A percentile compares a stretch with the other conserved stretches of the same genome.
phyloP scores from a whole-genome alignment of 1,284 basidiomycete genomes.

The Apiotrichum gamsii region DNA sequence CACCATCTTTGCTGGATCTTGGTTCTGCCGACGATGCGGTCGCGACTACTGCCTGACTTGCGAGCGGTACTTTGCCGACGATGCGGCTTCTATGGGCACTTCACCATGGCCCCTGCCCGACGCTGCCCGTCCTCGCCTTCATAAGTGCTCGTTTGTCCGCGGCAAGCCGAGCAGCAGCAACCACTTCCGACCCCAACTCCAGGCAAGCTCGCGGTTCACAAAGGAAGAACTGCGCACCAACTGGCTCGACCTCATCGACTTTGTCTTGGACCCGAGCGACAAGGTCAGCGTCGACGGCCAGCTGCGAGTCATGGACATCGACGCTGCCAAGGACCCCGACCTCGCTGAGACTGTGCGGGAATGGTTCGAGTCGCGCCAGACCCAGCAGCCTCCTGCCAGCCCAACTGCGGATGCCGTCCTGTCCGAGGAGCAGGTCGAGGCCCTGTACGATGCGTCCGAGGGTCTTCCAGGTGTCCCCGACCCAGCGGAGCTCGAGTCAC shows the following conservation, averaged over 20 bases:
- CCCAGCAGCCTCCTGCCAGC: not conserved
- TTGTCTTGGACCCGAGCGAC: slow-evolving; percentile 25
- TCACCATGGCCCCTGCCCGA: slow-evolving; percentile 49
- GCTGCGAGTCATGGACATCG: slow-evolving; percentile 25
- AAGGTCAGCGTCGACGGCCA: slow-evolving; percentile 17
- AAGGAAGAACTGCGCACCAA: slow-evolving; percentile 57
- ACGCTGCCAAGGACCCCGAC: slow-evolving; percentile 12
- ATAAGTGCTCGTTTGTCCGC: slow-evolving; percentile 7
- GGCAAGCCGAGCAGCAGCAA: not conserved
- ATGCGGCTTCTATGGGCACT: slow-evolving; percentile 52
- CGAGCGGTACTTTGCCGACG: slow-evolving; percentile 61
- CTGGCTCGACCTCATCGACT: slow-evolving; percentile 34
- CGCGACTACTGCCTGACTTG: slow-evolving; percentile 84
- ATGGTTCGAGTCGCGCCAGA: not conserved
- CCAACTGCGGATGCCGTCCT: too few relatives aligned
- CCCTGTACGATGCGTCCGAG: slow-evolving; percentile 22
- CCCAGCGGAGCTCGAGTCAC: slow-evolving; percentile 31
- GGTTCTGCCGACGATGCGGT: slow-evolving; percentile 83
- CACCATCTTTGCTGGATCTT: slow-evolving; percentile 80
- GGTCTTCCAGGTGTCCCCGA: slow-evolving; percentile 18
- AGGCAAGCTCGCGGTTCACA: slow-evolving; percentile 71
- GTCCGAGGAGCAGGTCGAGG: slow-evolving; percentile 8
- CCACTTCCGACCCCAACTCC: slow-evolving; percentile 53
- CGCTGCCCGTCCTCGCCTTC: slow-evolving; percentile 38
- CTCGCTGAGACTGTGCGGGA: slow-evolving; percentile 6